Conservation (phyloP, 768 basidiomycete species). For the Termitomyces sp. region DNA sequence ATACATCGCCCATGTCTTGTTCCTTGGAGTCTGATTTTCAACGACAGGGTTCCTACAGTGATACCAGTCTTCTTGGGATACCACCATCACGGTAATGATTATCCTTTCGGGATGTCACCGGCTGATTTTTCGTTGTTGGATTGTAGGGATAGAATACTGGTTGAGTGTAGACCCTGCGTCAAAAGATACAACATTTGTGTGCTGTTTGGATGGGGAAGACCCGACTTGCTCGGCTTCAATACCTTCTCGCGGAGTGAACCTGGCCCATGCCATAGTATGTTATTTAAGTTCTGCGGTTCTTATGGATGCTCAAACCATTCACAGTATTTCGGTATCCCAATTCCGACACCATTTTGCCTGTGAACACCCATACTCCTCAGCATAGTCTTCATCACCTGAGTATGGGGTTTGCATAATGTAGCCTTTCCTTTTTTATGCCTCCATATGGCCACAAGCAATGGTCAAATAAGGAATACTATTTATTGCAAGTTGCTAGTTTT, state of each 20-base stretch:
- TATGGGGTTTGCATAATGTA: no score
- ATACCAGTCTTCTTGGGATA: slow-evolving; percentile 44
- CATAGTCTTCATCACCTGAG: neutral
- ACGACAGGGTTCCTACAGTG: slow-evolving; percentile 42
- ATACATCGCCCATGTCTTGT: neutral
- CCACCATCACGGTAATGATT: slow-evolving; percentile 41
- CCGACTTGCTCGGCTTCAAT: slow-evolving; percentile 41
- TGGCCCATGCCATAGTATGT: slow-evolving; percentile 39
- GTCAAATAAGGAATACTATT: no score
- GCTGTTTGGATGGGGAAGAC: slow-evolving; percentile 44
- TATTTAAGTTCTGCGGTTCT: neutral
- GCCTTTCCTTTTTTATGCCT: no score
- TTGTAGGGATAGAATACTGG: slow-evolving; percentile 47
- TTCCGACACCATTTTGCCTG: slow-evolving; percentile 33
- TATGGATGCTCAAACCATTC: neutral
- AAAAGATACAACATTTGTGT: slow-evolving; percentile 34
- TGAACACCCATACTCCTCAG: slow-evolving; percentile 7
- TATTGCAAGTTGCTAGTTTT: no score
- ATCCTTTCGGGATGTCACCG: neutral
- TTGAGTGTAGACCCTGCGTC: slow-evolving; percentile 36
- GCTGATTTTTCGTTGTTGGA: neutral
- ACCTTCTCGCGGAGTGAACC: slow-evolving; percentile 38
- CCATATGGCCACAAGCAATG: no score
- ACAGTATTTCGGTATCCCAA: slow-evolving; percentile 35
- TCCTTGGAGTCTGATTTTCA: neutral